Percentiles rank a stretch among this genome's conserved stretches.
Evolutionary conservation across 2,329 filamentous ascomycete species (phyloP).

Genomic region (Penicillium sp.): DNA sequence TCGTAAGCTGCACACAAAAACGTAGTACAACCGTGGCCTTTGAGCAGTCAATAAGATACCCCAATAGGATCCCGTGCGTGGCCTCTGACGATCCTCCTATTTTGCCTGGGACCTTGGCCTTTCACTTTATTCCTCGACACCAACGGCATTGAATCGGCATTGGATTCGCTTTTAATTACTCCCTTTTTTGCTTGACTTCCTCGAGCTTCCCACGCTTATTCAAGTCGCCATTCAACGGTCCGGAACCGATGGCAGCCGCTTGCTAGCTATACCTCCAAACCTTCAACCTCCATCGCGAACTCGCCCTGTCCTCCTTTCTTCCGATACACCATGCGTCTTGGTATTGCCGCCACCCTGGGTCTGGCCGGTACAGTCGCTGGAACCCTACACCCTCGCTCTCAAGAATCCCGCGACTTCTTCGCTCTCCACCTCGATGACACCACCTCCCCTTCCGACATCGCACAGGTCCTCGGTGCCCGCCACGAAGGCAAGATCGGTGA

Average conservation of each 20-base stretch:
- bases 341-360: constrained; percentile 51
- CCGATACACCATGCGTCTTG: constrained; percentile 24
- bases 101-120: background rate
- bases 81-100: constrained; percentile 18
- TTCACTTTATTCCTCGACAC: background rate
- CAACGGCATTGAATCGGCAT: background rate
- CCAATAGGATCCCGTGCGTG: constrained; percentile 8
- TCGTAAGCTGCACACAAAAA: no score
- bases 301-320: background rate
- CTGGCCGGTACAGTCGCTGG: constrained; percentile 50
- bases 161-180: background rate
- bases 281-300: background rate
- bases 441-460: constrained; percentile 67
- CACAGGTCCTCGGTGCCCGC: constrained; percentile 69
- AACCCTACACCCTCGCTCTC: constrained; percentile 64
- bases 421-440: constrained; percentile 77
- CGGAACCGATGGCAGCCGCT: constrained; percentile 22
- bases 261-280: background rate
- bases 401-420: constrained; percentile 86
- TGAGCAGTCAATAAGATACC: background rate
- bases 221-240: constrained; percentile 4
- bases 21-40: background rate
- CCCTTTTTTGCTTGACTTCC: background rate
- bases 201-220: background rate
- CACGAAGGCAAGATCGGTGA: constrained; percentile 82